Conservation (phyloP, 768 basidiomycete genomes). For the Pisolithus microcarpus region DNA sequence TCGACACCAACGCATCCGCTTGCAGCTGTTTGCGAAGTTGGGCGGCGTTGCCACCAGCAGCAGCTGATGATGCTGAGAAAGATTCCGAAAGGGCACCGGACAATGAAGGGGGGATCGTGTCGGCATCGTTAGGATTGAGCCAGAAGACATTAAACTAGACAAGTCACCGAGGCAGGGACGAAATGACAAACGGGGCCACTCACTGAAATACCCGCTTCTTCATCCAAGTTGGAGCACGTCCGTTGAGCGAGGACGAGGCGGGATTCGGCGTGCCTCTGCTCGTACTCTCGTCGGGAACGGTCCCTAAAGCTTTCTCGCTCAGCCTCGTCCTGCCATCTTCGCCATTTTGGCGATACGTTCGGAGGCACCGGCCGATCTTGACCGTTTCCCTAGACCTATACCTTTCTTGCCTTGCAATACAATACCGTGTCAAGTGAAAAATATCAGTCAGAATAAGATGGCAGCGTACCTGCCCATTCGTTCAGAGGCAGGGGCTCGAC, state of each 20-base stretch:
- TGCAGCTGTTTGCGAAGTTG: conserved; percentile 72
- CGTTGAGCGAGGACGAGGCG: conserved; percentile 64
- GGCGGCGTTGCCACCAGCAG: conserved; percentile 23
- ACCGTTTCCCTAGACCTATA: conserved; percentile 64
- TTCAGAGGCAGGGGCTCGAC: conserved; percentile 66
- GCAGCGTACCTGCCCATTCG: conserved; percentile 71
- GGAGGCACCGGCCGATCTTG: conserved; percentile 53
- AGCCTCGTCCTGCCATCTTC: conserved; percentile 46
- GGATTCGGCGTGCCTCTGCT: conserved; percentile 67
- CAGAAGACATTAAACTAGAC: conserved; percentile 75
- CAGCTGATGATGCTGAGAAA: conserved; percentile 2
- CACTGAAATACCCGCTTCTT: conserved; percentile 55
- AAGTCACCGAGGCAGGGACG: background rate
- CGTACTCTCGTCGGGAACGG: conserved; percentile 64
- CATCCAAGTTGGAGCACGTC: conserved; percentile 72
- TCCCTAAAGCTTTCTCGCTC: conserved; percentile 59
- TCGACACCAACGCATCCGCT: conserved; percentile 58
- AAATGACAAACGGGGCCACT: conserved; percentile 7
- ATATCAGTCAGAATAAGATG: background rate
- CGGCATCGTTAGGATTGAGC: conserved; percentile 59
- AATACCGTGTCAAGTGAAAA: conserved; percentile 2
- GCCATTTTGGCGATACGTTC: conserved; percentile 71
- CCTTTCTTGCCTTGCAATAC: conserved; percentile 61
- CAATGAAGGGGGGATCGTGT: conserved; percentile 62
- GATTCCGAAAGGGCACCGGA: conserved; percentile 44